These are phyloP conservation scores for Epichloe festucae DNA, from an alignment of 2,329 filamentous ascomycete genomes.

Conservation along the genomic window DNA sequence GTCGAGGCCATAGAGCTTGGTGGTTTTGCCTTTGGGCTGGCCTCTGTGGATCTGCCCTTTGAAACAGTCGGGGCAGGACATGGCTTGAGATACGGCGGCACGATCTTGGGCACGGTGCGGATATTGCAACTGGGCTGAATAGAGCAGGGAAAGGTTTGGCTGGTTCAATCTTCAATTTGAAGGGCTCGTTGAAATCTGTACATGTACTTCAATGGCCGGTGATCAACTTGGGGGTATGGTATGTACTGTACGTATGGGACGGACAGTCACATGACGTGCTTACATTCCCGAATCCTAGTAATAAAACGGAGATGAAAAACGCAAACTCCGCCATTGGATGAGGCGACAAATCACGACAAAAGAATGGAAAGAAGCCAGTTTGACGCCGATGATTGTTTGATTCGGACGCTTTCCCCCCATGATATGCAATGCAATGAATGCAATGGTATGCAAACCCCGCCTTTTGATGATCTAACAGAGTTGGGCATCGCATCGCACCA, in stretches of 20 bases:
- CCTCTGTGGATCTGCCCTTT: slow-evolving; percentile 34
- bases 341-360: no score
- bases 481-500: neutral
- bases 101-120: no score
- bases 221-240: neutral
- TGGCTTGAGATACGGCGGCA: slow-evolving; percentile 3
- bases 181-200: neutral
- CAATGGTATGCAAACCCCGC: neutral
- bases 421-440: neutral
- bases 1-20: slow-evolving; percentile 33
- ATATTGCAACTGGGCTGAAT: no score
- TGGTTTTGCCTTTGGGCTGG: slow-evolving; percentile 29
- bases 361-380: no score
- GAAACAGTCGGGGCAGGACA: slow-evolving; percentile 32
- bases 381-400: no score
- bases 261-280: no score
- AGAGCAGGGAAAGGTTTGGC: no score
- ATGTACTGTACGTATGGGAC: no score
- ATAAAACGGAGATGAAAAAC: neutral
- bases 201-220: neutral
- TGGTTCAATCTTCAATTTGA: no score
- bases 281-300: no score
- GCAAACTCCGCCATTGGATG: neutral
- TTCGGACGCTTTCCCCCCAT: no score
- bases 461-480: neutral